Conservation (phyloP, 108 stramenopile genomes). For the Aurantiochytrium sp. region DNA sequence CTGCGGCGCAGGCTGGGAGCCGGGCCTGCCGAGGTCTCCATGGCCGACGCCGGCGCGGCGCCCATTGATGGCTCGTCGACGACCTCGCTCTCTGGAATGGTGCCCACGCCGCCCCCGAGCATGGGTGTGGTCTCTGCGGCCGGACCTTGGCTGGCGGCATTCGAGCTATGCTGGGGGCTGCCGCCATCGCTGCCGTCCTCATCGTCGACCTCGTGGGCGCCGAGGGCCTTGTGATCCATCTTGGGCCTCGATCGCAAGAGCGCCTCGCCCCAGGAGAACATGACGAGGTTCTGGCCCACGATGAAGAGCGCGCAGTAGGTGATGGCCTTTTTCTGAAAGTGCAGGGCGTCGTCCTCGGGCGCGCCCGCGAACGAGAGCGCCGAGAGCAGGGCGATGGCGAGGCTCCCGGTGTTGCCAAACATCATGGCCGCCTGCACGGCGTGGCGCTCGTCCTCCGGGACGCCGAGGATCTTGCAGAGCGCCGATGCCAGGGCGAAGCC, state of each 20-base stretch:
- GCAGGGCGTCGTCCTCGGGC: background rate
- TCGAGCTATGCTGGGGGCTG: too few relatives aligned
- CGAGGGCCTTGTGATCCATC: too few relatives aligned
- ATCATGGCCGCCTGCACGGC: background rate
- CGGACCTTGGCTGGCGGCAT: too few relatives aligned
- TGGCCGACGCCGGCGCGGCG: too few relatives aligned
- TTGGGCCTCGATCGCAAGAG: background rate
- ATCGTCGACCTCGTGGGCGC: too few relatives aligned
- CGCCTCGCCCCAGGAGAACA: slow-evolving; percentile 2
- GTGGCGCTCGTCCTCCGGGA: background rate
- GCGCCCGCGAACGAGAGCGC: background rate
- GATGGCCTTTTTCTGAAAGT: background rate
- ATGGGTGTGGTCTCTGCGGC: too few relatives aligned
- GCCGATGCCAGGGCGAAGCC: background rate
- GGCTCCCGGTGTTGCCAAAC: slow-evolving; percentile 22
- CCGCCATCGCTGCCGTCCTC: too few relatives aligned
- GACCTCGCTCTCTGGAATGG: too few relatives aligned
- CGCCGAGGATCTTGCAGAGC: background rate
- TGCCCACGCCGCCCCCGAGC: too few relatives aligned
- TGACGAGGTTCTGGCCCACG: slow-evolving; percentile 8
- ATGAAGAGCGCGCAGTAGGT: slow-evolving; percentile 11
- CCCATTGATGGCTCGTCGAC: too few relatives aligned
- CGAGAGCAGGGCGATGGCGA: background rate
- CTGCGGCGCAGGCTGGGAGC: background rate
- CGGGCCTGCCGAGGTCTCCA: too few relatives aligned